Evolutionary conservation across 176 grass and related monocot species (phyloP).

Genomic region (Oryza meyeriana): DNA sequence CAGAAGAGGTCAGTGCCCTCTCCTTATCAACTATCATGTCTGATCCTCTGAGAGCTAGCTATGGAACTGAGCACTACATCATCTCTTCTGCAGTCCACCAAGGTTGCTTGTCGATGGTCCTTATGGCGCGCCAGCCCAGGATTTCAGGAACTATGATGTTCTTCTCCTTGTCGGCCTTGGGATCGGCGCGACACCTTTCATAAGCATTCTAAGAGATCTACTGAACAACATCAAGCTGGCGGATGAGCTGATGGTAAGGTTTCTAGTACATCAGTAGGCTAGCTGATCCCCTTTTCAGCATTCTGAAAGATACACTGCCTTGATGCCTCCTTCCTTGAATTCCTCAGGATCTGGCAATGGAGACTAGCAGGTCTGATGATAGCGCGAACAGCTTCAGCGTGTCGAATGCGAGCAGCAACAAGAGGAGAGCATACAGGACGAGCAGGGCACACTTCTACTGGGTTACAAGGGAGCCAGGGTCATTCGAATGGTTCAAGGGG

Average conservation of each 20-base stretch:
- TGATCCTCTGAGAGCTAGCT: background rate
- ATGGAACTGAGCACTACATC: conserved; percentile 11
- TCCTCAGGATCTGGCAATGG: conserved; percentile 55
- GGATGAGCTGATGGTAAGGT: conserved; percentile 48
- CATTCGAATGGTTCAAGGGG: conserved; percentile 90
- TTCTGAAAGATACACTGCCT: background rate
- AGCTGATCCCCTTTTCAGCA: background rate
- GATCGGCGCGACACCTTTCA: conserved; percentile 82
- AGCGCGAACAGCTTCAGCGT: conserved; percentile 45
- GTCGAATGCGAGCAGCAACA: conserved; percentile 46
- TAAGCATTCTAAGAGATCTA: conserved; percentile 80
- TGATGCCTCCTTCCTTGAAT: background rate
- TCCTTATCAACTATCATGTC: background rate
- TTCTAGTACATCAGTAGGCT: background rate
- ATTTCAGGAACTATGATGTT: conserved; percentile 81
- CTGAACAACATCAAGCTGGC: conserved; percentile 80
- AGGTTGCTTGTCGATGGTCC: conserved; percentile 80
- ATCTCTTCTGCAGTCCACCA: conserved; percentile 49
- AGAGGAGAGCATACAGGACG: conserved; percentile 54
- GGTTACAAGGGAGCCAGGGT: conserved; percentile 78
- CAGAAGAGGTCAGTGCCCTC: conserved; percentile 58
- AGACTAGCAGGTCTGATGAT: conserved; percentile 61
- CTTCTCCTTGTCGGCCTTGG: conserved; percentile 76
- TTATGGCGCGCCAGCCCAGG: conserved; percentile 71
- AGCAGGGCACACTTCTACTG: conserved; percentile 79